phyloP scores from a whole-genome alignment of 2,329 filamentous ascomycete genomes.

The Pseudogymnoascus sp. region DNA sequence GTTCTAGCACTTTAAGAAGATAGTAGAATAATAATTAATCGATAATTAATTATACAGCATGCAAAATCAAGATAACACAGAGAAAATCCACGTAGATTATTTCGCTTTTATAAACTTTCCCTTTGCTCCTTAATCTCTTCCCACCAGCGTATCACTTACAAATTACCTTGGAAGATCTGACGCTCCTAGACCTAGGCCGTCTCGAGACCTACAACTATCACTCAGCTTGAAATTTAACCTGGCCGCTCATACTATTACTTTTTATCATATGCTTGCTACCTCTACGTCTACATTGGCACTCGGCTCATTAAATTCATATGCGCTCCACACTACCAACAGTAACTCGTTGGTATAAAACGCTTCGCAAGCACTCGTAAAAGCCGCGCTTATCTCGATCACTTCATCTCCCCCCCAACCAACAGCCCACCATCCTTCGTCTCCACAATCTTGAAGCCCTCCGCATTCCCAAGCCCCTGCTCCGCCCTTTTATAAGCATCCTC shows the following conservation, averaged over 20 bases:
- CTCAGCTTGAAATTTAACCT: no score
- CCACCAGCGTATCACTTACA: no score
- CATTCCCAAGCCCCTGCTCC: conserved; percentile 67
- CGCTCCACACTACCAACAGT: neutral
- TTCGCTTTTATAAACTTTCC: no score
- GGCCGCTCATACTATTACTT: neutral
- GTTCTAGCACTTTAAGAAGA: no score
- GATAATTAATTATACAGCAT: no score
- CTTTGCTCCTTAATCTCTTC: no score
- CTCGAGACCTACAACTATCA: no score
- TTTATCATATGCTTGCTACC: neutral
- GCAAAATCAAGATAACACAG: no score
- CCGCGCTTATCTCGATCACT: conserved; percentile 5
- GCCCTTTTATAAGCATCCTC: conserved; percentile 59
- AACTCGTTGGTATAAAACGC: neutral
- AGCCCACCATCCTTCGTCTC: conserved; percentile 56
- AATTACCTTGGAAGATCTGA: no score
- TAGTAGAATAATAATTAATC: no score
- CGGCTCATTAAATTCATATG: neutral
- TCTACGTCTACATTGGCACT: neutral
- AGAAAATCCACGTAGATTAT: no score
- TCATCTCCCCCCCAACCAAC: conserved; percentile 18
- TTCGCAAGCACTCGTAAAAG: neutral
- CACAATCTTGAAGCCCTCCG: conserved; percentile 65
- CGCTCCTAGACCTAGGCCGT: no score